A percentile compares a stretch with the other conserved stretches of the same genome.
Evolutionary conservation across 1,284 basidiomycete genomes (phyloP).

Genomic region (Apiotrichum mycotoxinovorans): DNA sequence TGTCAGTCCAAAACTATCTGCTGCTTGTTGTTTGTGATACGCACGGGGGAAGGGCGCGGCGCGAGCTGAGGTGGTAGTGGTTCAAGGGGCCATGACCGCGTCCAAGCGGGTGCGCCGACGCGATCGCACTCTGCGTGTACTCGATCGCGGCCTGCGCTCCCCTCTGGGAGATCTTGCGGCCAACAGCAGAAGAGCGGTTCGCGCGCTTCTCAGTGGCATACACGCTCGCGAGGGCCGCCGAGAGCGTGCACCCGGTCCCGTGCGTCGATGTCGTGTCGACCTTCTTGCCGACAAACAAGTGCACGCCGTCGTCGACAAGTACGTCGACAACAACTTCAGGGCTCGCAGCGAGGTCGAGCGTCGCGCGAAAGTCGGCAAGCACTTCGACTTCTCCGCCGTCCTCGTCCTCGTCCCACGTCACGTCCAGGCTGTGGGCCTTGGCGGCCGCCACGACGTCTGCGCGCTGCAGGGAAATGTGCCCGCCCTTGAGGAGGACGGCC

Average conservation of each 20-base stretch:
- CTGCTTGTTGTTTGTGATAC: no score
- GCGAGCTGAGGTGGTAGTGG: conserved; percentile 67
- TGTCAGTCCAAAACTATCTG: no score
- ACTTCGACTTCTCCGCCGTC: conserved; percentile 30
- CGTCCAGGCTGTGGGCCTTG: neutral
- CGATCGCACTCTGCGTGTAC: conserved; percentile 76
- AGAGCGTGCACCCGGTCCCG: conserved; percentile 90
- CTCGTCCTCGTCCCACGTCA: conserved; percentile 8
- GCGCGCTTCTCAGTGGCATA: conserved; percentile 18
- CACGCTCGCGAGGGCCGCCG: conserved; percentile 69
- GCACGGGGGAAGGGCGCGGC: conserved; percentile 60
- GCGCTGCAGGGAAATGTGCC: conserved; percentile 61
- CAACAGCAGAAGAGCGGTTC: no score
- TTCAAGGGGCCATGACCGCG: conserved; percentile 81
- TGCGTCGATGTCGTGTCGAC: conserved; percentile 75
- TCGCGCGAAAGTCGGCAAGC: conserved; percentile 19
- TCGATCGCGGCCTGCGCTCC: conserved; percentile 61
- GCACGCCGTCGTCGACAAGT: conserved; percentile 55
- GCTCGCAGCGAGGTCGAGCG: conserved; percentile 1
- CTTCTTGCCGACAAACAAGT: conserved; percentile 63
- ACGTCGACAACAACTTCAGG: conserved; percentile 70
- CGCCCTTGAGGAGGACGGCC: conserved; percentile 77
- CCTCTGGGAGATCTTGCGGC: conserved; percentile 51
- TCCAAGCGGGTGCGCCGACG: conserved; percentile 67
- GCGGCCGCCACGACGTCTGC: conserved; percentile 51